A percentile compares a stretch with the other conserved stretches of the same genome.
phyloP scores from a whole-genome alignment of 108 stramenopile genomes.

The Skeletonema grethae region DNA sequence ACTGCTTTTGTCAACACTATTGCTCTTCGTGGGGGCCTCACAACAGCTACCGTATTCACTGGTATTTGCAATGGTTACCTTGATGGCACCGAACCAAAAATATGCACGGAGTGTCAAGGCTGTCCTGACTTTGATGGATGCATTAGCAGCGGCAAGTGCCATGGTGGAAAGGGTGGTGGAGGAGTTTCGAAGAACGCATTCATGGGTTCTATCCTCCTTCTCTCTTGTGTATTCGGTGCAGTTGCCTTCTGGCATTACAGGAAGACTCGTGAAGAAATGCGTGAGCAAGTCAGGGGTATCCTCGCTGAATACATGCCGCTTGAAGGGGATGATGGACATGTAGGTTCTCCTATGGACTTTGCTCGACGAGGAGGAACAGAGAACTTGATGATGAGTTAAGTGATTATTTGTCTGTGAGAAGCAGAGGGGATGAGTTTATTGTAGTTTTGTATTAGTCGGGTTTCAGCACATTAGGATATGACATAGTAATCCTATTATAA shows the following conservation, averaged over 20 bases:
- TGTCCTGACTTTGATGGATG: conserved; percentile 47
- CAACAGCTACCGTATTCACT: conserved; percentile 56
- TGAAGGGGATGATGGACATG: conserved; percentile 64
- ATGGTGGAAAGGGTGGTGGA: conserved; percentile 28
- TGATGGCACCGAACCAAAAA: conserved; percentile 67
- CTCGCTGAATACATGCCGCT: conserved; percentile 94
- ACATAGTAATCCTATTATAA: background rate
- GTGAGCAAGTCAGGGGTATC: conserved; percentile 88
- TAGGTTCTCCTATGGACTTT: conserved; percentile 56
- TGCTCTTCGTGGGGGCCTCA: conserved; percentile 64
- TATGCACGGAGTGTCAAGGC: conserved; percentile 39
- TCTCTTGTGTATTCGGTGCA: conserved; percentile 46
- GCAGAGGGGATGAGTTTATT: background rate
- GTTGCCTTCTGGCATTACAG: conserved; percentile 79
- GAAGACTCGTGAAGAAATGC: conserved; percentile 80
- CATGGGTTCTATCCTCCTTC: conserved; percentile 46
- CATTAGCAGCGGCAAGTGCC: conserved; percentile 35
- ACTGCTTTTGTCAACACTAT: conserved; percentile 70
- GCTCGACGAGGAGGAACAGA: conserved; percentile 46
- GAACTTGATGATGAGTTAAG: conserved; percentile 36
- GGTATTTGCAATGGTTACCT: conserved; percentile 74
- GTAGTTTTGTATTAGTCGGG: background rate
- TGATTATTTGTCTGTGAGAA: background rate
- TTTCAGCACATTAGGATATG: background rate
- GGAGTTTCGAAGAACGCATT: conserved; percentile 49